Evolutionary conservation across 768 basidiomycete genomes (phyloP).

Genomic region (Xanthoconium stramineum): DNA sequence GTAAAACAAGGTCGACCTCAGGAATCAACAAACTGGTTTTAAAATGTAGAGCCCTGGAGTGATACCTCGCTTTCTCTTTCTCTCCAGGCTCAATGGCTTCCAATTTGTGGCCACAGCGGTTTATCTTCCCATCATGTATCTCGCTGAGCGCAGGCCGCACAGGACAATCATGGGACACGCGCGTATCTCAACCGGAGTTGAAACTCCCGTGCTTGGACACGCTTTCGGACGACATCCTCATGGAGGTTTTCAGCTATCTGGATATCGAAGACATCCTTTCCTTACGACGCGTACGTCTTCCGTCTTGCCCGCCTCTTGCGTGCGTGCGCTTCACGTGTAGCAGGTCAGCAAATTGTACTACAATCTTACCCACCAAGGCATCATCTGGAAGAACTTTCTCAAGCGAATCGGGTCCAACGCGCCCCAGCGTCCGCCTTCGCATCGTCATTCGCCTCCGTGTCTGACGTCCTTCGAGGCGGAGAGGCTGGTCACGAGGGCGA

Average conservation of each 20-base stretch:
- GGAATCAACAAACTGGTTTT: slow-evolving; percentile 15
- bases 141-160: slow-evolving; percentile 9
- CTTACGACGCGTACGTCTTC: slow-evolving; percentile 33
- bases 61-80: background rate
- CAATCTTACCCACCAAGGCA: slow-evolving; percentile 61
- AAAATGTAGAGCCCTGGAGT: slow-evolving; percentile 16
- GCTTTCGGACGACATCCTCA: slow-evolving; percentile 38
- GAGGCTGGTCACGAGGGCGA: slow-evolving; percentile 56
- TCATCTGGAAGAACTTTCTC: slow-evolving; percentile 68
- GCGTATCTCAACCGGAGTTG: slow-evolving; percentile 18
- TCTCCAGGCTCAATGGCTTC: slow-evolving; percentile 21
- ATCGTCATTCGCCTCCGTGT: slow-evolving; percentile 37
- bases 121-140: slow-evolving; percentile 20
- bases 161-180: slow-evolving; percentile 26
- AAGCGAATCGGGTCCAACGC: slow-evolving; percentile 51
- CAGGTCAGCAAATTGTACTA: slow-evolving; percentile 61
- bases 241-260: slow-evolving; percentile 36
- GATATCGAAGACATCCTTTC: slow-evolving; percentile 37
- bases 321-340: background rate
- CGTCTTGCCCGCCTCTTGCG: background rate
- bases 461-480: slow-evolving; percentile 44
- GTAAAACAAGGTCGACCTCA: slow-evolving; percentile 22
- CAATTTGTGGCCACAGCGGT: slow-evolving; percentile 19
- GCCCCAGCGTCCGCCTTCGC: slow-evolving; percentile 59
- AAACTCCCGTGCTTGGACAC: slow-evolving; percentile 28